These are phyloP conservation scores for Chalciporus piperatus DNA, from an alignment of 768 basidiomycete species.

Conservation along the genomic window DNA sequence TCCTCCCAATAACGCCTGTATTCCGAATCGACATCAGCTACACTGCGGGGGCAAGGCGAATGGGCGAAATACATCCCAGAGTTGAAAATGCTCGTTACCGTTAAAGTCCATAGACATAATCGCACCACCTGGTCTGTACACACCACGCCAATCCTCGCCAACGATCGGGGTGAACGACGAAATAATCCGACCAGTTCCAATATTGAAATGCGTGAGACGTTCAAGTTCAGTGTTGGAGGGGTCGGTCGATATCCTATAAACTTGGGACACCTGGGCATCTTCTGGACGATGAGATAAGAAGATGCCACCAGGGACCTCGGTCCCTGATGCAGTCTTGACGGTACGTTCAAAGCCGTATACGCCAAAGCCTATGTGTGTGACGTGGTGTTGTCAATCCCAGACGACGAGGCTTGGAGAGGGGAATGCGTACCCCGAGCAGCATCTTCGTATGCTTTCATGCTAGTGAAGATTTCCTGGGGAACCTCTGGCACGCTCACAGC, in stretches of 20 bases:
- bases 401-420: too few species aligned
- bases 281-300: slow-evolving; percentile 40
- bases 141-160: slow-evolving; percentile 42
- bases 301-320: slow-evolving; percentile 18
- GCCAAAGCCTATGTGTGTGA: slow-evolving; percentile 23
- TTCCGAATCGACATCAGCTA: background rate
- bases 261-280: slow-evolving; percentile 37
- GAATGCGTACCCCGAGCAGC: slow-evolving; percentile 30
- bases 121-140: slow-evolving; percentile 34
- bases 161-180: slow-evolving; percentile 28
- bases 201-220: slow-evolving; percentile 39
- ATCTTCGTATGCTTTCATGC: slow-evolving; percentile 39
- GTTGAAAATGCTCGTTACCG: slow-evolving; percentile 41
- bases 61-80: slow-evolving; percentile 30
- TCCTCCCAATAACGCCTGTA: slow-evolving; percentile 45
- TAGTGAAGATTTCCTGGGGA: slow-evolving; percentile 33
- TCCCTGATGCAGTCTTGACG: slow-evolving; percentile 7
- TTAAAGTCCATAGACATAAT: slow-evolving; percentile 41
- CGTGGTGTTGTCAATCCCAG: too few species aligned
- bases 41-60: too few species aligned
- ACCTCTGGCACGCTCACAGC: slow-evolving; percentile 31
- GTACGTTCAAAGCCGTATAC: slow-evolving; percentile 28
- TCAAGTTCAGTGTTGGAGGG: slow-evolving; percentile 25
- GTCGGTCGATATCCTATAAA: slow-evolving; percentile 34
- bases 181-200: slow-evolving; percentile 38